These are phyloP conservation scores for Naganishia albida DNA, from an alignment of 1,284 basidiomycete genomes.

Conservation along the genomic window DNA sequence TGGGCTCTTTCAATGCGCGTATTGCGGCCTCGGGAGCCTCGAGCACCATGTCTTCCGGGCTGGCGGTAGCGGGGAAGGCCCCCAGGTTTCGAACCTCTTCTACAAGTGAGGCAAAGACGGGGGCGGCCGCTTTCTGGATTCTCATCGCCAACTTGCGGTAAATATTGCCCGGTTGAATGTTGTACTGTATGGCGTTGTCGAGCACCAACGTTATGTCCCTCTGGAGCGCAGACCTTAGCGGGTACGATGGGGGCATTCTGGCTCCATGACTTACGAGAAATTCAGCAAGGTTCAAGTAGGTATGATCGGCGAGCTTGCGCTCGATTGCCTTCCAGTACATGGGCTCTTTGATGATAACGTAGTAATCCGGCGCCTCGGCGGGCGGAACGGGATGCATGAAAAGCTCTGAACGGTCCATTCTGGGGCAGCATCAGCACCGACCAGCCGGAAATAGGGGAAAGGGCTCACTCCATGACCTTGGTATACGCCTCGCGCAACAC, in stretches of 20 bases:
- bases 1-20: slow-evolving; percentile 63
- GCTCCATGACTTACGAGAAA: slow-evolving; percentile 65
- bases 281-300: slow-evolving; percentile 71
- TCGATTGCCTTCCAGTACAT: slow-evolving; percentile 89
- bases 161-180: slow-evolving; percentile 61
- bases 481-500: slow-evolving; percentile 68
- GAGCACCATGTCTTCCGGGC: slow-evolving; percentile 31
- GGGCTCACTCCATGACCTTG: slow-evolving; percentile 69
- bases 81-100: slow-evolving; percentile 30
- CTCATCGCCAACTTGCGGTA: slow-evolving; percentile 73
- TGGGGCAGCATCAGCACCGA: slow-evolving; percentile 47
- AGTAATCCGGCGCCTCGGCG: slow-evolving; percentile 85
- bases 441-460: slow-evolving; percentile 37
- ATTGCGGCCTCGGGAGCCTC: slow-evolving; percentile 35
- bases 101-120: slow-evolving; percentile 64
- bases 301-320: slow-evolving; percentile 70
- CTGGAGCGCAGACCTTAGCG: slow-evolving; percentile 55
- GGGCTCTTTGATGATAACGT: slow-evolving; percentile 78
- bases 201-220: slow-evolving; percentile 79
- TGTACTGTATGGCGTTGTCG: slow-evolving; percentile 85
- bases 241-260: slow-evolving; percentile 8
- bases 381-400: slow-evolving; percentile 81
- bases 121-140: slow-evolving; percentile 64
- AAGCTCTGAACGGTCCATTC: slow-evolving; percentile 70
- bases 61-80: slow-evolving; percentile 9